Conservation (phyloP, 1,139 yeast species). For the Geotrichum candidum region DNA sequence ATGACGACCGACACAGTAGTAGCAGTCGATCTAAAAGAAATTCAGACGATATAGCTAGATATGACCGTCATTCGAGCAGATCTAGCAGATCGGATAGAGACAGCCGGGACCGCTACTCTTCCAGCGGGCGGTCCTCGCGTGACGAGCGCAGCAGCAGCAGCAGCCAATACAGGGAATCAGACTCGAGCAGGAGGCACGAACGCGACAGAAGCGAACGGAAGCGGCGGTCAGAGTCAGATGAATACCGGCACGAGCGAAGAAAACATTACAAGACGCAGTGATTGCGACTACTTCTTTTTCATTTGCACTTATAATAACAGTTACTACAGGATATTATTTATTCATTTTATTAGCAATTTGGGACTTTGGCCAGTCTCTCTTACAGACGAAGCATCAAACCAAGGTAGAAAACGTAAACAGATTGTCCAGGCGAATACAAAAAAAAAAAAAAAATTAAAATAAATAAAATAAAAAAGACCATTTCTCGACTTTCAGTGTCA, state of each 20-base stretch:
- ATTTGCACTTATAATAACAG: not conserved
- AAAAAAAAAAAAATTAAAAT: no score
- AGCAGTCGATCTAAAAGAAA: not conserved
- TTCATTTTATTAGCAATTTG: no score
- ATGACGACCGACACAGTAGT: not conserved
- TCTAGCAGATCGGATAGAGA: not conserved
- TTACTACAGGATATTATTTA: not conserved
- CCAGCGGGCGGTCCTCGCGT: not conserved
- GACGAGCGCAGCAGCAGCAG: not conserved
- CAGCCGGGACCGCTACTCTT: not conserved
- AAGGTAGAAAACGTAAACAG: no score
- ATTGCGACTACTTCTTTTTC: no score
- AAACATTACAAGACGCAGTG: not conserved
- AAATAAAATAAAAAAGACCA: not conserved
- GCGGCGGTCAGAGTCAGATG: not conserved
- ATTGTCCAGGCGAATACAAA: no score
- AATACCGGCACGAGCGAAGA: not conserved
- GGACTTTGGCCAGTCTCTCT: no score
- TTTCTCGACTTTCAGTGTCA: not conserved
- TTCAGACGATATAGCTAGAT: not conserved
- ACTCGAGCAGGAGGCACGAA: not conserved
- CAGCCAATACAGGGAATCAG: not conserved
- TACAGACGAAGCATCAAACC: no score
- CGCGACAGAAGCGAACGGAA: not conserved
- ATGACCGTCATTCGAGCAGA: not conserved